A percentile compares a stretch with the other conserved stretches of the same genome.
Evolutionary conservation across 805 yeast species (phyloP).

Genomic region (Candida piceae): DNA sequence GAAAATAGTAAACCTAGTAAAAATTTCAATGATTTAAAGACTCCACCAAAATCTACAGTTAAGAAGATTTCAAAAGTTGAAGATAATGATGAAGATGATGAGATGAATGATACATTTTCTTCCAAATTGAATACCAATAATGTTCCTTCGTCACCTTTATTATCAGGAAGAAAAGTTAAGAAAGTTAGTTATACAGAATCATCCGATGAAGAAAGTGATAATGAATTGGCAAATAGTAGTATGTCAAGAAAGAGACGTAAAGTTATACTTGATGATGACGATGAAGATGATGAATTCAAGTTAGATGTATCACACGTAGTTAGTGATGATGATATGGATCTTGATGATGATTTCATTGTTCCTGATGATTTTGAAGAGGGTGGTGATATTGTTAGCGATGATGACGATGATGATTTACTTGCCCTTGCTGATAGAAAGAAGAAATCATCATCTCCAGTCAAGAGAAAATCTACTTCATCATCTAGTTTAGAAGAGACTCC

Average conservation of each 20-base stretch:
- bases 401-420: conserved; percentile 6
- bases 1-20: conserved; percentile 5
- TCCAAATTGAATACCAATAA: not conserved
- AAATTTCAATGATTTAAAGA: not conserved
- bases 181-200: conserved; percentile 15
- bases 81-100: too few relatives aligned
- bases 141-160: conserved; percentile 2
- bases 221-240: not conserved
- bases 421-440: conserved; percentile 1
- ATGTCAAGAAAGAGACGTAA: conserved; percentile 10
- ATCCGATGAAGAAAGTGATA: conserved; percentile 11
- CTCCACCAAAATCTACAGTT: not conserved
- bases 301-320: conserved; percentile 8
- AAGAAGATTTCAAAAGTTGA: too few relatives aligned
- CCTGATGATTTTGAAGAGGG: conserved; percentile 17
- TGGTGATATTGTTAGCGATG: conserved; percentile 5
- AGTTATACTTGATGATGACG: conserved; percentile 10
- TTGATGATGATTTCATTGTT: conserved; percentile 14
- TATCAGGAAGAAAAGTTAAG: conserved; percentile 8
- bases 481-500: not conserved
- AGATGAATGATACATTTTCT: too few relatives aligned
- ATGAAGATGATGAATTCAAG: conserved; percentile 17
- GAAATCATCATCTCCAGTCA: not conserved
- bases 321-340: conserved; percentile 17
- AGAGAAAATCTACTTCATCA: not conserved